phyloP scores from a whole-genome alignment of 1,139 yeast genomes.

The Arxiozyma telluris region DNA sequence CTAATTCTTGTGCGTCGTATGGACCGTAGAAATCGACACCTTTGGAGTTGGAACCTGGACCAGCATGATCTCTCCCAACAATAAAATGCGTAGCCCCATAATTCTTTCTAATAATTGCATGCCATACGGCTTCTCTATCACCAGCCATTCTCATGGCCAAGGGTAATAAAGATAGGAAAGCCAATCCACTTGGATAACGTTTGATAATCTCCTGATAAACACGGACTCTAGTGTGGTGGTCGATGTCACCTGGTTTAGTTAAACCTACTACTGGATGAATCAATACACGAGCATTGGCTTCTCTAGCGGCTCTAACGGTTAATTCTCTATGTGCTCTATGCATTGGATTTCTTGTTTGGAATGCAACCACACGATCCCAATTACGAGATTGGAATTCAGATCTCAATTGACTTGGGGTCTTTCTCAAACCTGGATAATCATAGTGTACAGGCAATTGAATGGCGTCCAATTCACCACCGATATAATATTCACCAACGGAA shows the following conservation, averaged over 20 bases:
- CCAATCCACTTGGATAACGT: constrained; percentile 90
- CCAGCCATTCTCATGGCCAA: constrained; percentile 99
- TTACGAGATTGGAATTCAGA: constrained; percentile 69
- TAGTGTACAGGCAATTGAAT: constrained; percentile 78
- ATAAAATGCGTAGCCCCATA: constrained; percentile 96
- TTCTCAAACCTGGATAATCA: constrained; percentile 79
- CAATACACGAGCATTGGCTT: constrained; percentile 65
- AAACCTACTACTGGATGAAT: constrained; percentile 96
- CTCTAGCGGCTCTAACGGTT: constrained; percentile 89
- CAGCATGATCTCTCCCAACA: constrained; percentile 97
- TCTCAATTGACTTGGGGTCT: constrained; percentile 86
- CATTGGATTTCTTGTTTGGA: constrained; percentile 98
- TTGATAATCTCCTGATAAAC: constrained; percentile 88
- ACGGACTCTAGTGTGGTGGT: constrained; percentile 93
- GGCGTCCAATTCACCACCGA: constrained; percentile 86
- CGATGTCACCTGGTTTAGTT: constrained; percentile 96
- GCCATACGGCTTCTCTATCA: constrained; percentile 98
- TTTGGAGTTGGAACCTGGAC: constrained; percentile 88
- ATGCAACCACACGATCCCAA: constrained; percentile 91
- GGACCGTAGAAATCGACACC: constrained; percentile 97
- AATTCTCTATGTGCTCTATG: constrained; percentile 96
- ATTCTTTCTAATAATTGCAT: constrained; percentile 91
- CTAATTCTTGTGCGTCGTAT: constrained; percentile 89
- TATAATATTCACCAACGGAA: constrained; percentile 70
- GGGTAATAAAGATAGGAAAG: constrained; percentile 78